Conservation (phyloP, 2,329 filamentous ascomycete genomes). For the Penicillium sp. region DNA sequence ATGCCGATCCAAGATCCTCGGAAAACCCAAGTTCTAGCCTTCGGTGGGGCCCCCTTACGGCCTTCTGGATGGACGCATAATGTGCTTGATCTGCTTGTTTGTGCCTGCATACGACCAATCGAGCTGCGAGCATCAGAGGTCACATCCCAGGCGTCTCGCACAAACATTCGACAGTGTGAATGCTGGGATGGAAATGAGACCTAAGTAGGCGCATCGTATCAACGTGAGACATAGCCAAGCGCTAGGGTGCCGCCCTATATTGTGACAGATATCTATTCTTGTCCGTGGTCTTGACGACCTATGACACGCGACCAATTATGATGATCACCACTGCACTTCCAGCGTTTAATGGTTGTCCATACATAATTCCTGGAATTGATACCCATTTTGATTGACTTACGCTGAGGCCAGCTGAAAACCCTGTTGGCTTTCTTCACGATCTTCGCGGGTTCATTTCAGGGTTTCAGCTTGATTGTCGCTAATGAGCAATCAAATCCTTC, state of each 20-base stretch:
- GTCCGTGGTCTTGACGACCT: not conserved
- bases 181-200: not conserved
- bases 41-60: conserved; percentile 11
- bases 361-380: not conserved
- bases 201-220: conserved; percentile 1
- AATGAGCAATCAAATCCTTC: not conserved
- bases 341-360: not conserved
- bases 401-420: not conserved
- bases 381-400: not conserved
- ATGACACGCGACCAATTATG: not conserved
- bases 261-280: conserved; percentile 6
- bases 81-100: not conserved
- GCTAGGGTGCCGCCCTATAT: conserved; percentile 1
- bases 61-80: conserved; percentile 10
- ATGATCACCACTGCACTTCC: not conserved
- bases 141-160: not conserved
- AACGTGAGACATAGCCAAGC: conserved; percentile 24
- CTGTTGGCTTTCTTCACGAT: not conserved
- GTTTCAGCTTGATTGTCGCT: not conserved
- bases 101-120: not conserved
- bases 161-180: not conserved
- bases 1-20: conserved; percentile 14
- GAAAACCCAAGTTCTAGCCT: conserved; percentile 12
- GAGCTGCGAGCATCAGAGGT: not conserved
- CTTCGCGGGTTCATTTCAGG: not conserved